phyloP scores from a whole-genome alignment of 345 rosid genomes.

The Limnanthes douglasii region DNA sequence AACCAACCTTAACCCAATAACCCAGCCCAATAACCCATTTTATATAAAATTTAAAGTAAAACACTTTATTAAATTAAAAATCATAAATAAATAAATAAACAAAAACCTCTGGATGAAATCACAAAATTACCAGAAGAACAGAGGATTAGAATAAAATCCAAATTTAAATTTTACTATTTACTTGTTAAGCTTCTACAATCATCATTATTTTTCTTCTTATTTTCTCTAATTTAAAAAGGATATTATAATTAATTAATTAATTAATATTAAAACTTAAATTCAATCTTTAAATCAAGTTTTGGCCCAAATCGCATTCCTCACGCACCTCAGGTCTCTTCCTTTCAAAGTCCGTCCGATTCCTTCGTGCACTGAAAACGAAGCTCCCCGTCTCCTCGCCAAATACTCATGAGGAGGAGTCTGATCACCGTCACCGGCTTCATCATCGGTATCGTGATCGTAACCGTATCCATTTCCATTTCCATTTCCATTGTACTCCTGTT shows the following conservation, averaged over 20 bases:
- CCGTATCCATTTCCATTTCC: slow-evolving; percentile 15
- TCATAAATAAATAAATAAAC: no score
- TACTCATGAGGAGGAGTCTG: slow-evolving; percentile 54
- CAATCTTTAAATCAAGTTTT: slow-evolving; percentile 45
- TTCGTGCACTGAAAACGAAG: slow-evolving; percentile 35
- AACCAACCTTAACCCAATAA: no score
- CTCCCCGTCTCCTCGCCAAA: slow-evolving; percentile 40
- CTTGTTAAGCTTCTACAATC: no score
- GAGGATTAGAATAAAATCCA: no score
- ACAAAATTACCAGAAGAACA: no score
- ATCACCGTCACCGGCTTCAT: slow-evolving; percentile 24
- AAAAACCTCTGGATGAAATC: no score
- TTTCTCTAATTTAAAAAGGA: slow-evolving; percentile 1
- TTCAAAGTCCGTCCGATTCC: slow-evolving; percentile 44
- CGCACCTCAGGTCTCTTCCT: slow-evolving; percentile 41
- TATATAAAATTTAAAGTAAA: no score
- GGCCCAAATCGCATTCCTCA: slow-evolving; percentile 53
- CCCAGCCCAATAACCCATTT: no score
- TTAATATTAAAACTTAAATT: background rate
- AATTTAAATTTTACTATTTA: no score
- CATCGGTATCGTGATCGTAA: slow-evolving; percentile 11
- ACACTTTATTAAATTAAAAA: no score
- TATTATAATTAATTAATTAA: slow-evolving; percentile 5
- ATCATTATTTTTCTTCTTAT: no score
- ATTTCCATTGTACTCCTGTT: slow-evolving; percentile 21